Evolutionary conservation across 768 basidiomycete genomes (phyloP), one percentile per base, ranked within the genome.

Genomic region (Pulveroboletus frians): DNA sequence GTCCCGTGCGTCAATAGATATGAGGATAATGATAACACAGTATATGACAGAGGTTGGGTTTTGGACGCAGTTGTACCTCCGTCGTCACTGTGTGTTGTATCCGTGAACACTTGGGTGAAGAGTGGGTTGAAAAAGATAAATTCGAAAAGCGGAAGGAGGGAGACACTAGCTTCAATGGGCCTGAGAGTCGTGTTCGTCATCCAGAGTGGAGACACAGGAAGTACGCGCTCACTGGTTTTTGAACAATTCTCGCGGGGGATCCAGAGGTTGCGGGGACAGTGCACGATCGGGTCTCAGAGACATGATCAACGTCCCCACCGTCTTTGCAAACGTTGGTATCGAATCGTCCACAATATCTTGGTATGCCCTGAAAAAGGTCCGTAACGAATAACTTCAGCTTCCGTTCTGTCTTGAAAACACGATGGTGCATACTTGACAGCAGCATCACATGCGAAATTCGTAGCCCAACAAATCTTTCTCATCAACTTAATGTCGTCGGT

Each of bases 1-100:
- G 81, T 78, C 11, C 84, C 84, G 60, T 88, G 85, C 2, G 81
- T 77, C 46, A 85, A 65, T 41, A 86, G 57, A 66, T 86, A 86
- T 0, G 84, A 85, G 2, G 81, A 76, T 45, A 85, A 60, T 4
- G 79, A 76, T 39, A 86, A 57, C 10, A 83, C 60, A 10, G 76
- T 77, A 54, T 75, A 70, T 1, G 74, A 65, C 9, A 76, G 63
- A 5, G 76, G 73, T 0, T 73, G 56, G 6, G 63, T 60, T 46
- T 35, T 62, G 14, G 51, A 39, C 8, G 31, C 27, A 32, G 47
- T 42, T n/a, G 58, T 55, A 46, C 51, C 59, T n/a, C 62, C 69
- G 1, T 62, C 61, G 9, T 53, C 54, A 18, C 66, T 36, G 6
- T 65, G 61, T 6, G 72, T 47, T 36, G 67, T 62, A 14, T 75